These are phyloP conservation scores for Pueraria montana DNA, from an alignment of 306 rosid genomes.

Conservation along the genomic window DNA sequence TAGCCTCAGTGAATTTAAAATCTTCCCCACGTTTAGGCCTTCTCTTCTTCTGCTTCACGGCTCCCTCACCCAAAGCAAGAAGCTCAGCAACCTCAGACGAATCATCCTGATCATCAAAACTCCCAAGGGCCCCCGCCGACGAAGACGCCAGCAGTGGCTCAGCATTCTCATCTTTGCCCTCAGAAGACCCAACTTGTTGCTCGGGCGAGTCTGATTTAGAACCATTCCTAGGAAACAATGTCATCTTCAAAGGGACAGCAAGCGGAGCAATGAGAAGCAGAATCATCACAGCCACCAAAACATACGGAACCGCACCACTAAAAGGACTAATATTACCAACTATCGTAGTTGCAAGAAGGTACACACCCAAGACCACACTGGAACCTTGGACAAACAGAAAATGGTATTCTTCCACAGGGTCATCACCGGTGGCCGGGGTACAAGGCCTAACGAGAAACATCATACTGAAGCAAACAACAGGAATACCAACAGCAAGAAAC, in stretches of 20 bases:
- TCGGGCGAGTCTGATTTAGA: slow-evolving; percentile 43
- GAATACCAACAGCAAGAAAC: slow-evolving; percentile 74
- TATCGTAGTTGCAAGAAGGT: slow-evolving; percentile 72
- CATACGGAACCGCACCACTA: slow-evolving; percentile 49
- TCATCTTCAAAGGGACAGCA: slow-evolving; percentile 84
- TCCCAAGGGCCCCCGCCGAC: slow-evolving; percentile 58
- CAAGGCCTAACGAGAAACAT: slow-evolving; percentile 84
- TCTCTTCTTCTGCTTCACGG: slow-evolving; percentile 79
- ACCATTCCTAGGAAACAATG: slow-evolving; percentile 56
- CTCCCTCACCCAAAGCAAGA: slow-evolving; percentile 92
- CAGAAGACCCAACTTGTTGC: slow-evolving; percentile 56
- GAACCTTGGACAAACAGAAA: slow-evolving; percentile 69
- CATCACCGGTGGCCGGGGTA: slow-evolving; percentile 72
- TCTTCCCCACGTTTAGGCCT: slow-evolving; percentile 89
- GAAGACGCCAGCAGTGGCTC: slow-evolving; percentile 69
- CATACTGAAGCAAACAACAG: slow-evolving; percentile 67
- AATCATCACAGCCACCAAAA: slow-evolving; percentile 65
- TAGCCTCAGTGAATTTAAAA: slow-evolving; percentile 74
- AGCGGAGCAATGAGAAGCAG: slow-evolving; percentile 81
- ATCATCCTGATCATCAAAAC: slow-evolving; percentile 63
- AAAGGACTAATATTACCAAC: slow-evolving; percentile 52
- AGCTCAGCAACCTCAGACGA: slow-evolving; percentile 76
- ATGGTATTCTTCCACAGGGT: slow-evolving; percentile 61
- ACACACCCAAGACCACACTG: slow-evolving; percentile 70
- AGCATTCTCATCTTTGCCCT: slow-evolving; percentile 51